These are phyloP conservation scores for Dioscorea dumetorum DNA, from an alignment of 106 monocot genomes.

Conservation along the genomic window DNA sequence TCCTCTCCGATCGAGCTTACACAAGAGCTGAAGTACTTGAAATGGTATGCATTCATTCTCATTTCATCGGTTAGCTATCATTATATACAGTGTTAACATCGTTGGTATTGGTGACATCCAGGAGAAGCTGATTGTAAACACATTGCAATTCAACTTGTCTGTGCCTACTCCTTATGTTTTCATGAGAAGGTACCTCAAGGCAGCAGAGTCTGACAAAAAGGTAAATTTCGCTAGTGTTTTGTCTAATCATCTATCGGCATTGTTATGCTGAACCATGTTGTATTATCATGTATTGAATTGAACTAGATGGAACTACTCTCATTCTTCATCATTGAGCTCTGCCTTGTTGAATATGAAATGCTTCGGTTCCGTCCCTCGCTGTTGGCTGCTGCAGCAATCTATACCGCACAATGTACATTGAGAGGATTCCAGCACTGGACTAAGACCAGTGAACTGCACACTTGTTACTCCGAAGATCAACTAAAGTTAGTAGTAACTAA, in stretches of 20 bases:
- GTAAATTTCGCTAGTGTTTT: conserved; percentile 12
- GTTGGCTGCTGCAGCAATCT: conserved; percentile 82
- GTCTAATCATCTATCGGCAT: neutral
- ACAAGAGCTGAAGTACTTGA: conserved; percentile 62
- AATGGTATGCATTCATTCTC: conserved; percentile 41
- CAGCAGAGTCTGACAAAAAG: conserved; percentile 72
- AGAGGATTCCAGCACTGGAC: conserved; percentile 60
- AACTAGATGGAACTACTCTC: conserved; percentile 50
- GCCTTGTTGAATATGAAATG: conserved; percentile 75
- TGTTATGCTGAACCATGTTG: neutral
- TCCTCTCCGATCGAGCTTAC: conserved; percentile 84
- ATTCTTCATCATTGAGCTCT: conserved; percentile 59
- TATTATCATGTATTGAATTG: neutral
- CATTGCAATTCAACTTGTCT: conserved; percentile 78
- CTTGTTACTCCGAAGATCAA: conserved; percentile 62
- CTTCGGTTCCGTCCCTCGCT: conserved; percentile 71
- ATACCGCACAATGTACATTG: conserved; percentile 79
- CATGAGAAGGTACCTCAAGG: conserved; percentile 91
- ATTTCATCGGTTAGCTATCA: too few species aligned
- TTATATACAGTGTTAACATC: too few species aligned
- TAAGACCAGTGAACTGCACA: conserved; percentile 50
- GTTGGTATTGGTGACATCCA: conserved; percentile 1
- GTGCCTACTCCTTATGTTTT: conserved; percentile 87
- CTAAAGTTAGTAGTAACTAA: conserved; percentile 53
- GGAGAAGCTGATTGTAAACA: conserved; percentile 78